Base-by-base conservation (phyloP, 2,329 filamentous ascomycete genomes). In the Fusarium floridanum region DNA sequence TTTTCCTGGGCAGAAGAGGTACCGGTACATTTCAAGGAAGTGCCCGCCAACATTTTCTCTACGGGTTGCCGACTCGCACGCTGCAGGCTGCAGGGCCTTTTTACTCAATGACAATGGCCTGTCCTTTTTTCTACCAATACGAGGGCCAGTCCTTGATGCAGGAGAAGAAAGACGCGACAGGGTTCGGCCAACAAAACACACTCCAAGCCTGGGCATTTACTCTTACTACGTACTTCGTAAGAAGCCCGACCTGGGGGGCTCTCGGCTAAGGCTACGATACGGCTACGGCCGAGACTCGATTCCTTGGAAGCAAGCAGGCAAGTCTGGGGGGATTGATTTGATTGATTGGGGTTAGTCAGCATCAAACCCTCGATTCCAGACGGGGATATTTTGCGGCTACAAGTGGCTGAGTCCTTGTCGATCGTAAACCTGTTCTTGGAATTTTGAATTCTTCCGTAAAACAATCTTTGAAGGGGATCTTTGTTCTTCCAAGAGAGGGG, bases 191-290 rank as follows among this genome's bases (percentile, higher is more conserved):
- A 39, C 34, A 59, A 39, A 17, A n/a, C 20, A n/a, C 20, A 8
- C n/a, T 29, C 16, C 36, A 37, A 39, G 34, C 53, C 29, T 36
- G n/a, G 27, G 16, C 16, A 12, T 55, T 32, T 22, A 4, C 32
- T 34, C 32, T n/a, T n/a, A n/a, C n/a, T n/a, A n/a, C n/a, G n/a
- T 34, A 14, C 8, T 27, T 37, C 48, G 50, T 48, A 68, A 61
- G 27, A 24, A 39, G 61, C 24, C 22, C 37, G 29, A 64, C 55
- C 41, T 32, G 24, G 48, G 48, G 48, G 48, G 32, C 11, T 12
- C 50, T 50, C 61, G 67, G 61, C 59, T 61, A 43, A 55, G 63
- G 67, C 53, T 34, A 55, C 64, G 41, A 57, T 57, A 57, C 50
- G 63, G 63, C 63, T 65, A 20, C 53, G 62, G 50, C 53, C 63